A percentile compares a stretch with the other conserved stretches of the same genome.
Conservation (phyloP, 768 basidiomycete species). For the Daedaleopsis nitida region DNA sequence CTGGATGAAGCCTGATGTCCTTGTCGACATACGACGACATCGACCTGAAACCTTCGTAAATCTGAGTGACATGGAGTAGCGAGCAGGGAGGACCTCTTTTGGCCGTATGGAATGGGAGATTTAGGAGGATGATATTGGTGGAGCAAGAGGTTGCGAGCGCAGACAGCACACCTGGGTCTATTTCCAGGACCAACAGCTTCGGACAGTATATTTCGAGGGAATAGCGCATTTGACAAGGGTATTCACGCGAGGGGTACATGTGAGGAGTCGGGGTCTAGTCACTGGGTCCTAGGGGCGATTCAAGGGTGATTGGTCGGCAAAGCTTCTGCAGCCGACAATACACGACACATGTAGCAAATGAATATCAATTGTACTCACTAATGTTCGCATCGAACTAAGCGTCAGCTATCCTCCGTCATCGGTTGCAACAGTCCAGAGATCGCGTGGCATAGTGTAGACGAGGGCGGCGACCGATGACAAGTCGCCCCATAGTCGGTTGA, state of each 20-base stretch:
- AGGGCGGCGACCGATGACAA: background rate
- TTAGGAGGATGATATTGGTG: background rate
- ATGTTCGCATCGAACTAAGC: background rate
- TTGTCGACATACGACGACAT: too few relatives aligned
- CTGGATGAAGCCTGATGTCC: too few relatives aligned
- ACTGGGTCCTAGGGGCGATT: too few relatives aligned
- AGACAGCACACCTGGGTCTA: background rate
- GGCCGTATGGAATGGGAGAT: too few relatives aligned
- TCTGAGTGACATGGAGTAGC: too few relatives aligned
- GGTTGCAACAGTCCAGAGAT: background rate
- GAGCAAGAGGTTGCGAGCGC: background rate
- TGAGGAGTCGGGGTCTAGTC: background rate
- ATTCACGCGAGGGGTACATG: background rate
- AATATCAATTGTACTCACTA: background rate
- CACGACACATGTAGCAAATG: background rate
- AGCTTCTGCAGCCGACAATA: background rate
- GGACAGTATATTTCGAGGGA: background rate
- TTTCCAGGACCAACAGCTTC: background rate
- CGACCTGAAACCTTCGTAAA: too few relatives aligned
- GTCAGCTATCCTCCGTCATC: background rate
- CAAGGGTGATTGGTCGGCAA: background rate
- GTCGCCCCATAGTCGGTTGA: background rate
- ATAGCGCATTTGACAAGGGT: background rate
- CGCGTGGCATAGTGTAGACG: background rate
- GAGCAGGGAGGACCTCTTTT: too few relatives aligned